These are phyloP conservation scores for Simplicillium aogashimaense DNA, from an alignment of 2,329 filamentous ascomycete species.

Conservation along the genomic window DNA sequence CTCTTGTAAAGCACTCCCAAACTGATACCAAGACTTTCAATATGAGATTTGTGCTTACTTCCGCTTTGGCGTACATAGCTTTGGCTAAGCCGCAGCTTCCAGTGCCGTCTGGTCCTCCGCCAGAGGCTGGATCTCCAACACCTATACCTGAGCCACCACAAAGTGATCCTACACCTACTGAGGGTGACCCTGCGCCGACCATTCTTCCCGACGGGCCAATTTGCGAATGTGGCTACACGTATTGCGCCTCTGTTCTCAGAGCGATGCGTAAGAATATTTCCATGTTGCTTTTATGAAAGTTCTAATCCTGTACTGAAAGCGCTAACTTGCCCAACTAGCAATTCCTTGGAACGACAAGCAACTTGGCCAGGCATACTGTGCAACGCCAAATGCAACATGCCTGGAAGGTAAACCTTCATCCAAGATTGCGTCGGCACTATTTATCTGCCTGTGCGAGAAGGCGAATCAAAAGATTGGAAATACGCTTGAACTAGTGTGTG, in stretches of 20 bases:
- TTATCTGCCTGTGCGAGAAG: constrained; percentile 26
- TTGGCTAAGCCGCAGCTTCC: constrained; percentile 7
- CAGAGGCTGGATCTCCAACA: constrained; percentile 7
- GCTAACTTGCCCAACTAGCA: background rate
- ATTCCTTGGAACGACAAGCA: constrained; percentile 23
- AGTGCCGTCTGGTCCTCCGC: constrained; percentile 6
- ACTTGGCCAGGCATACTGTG: constrained; percentile 24
- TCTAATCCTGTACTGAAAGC: background rate
- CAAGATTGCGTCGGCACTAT: constrained; percentile 21
- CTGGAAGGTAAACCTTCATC: constrained; percentile 17
- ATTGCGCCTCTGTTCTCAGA: constrained; percentile 27
- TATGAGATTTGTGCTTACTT: constrained; percentile 17
- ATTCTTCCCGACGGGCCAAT: constrained; percentile 16
- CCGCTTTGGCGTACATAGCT: constrained; percentile 13
- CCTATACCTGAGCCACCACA: constrained; percentile 14
- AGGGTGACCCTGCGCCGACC: constrained; percentile 4
- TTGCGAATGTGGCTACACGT: constrained; percentile 31
- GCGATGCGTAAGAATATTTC: constrained; percentile 19
- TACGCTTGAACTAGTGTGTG: constrained; percentile 25
- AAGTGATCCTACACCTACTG: constrained; percentile 2
- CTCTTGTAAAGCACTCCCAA: too few species aligned
- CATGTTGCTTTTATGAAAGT: background rate
- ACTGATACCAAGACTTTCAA: background rate
- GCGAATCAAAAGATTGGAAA: constrained; percentile 20
- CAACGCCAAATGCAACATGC: constrained; percentile 24